Evolutionary conservation across 768 basidiomycete species (phyloP).

Genomic region (Tulasnella sp.): DNA sequence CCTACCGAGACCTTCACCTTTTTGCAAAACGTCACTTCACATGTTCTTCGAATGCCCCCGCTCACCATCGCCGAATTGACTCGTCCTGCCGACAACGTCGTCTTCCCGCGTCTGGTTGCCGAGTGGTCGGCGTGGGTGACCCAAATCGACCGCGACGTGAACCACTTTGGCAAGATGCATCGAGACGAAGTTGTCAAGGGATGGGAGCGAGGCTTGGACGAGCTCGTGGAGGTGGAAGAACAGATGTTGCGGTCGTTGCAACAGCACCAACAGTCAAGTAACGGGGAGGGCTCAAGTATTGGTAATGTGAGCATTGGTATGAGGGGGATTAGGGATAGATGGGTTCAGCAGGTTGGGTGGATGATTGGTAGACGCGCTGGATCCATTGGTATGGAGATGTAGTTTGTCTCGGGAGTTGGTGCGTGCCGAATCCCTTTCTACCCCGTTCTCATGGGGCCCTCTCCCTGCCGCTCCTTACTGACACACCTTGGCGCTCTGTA

Average conservation of each 20-base stretch:
- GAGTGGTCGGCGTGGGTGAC: conserved; percentile 81
- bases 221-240: conserved; percentile 51
- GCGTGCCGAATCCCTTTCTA: neutral
- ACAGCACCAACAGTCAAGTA: conserved; percentile 38
- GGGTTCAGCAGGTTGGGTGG: conserved; percentile 78
- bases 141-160: conserved; percentile 64
- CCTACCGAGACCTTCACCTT: conserved; percentile 72
- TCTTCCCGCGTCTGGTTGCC: conserved; percentile 61
- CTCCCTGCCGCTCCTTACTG: neutral
- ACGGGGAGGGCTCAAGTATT: conserved; percentile 18
- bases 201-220: conserved; percentile 70
- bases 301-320: conserved; percentile 34
- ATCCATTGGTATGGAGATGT: conserved; percentile 28
- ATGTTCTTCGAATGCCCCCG: conserved; percentile 63
- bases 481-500: neutral
- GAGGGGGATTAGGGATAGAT: conserved; percentile 55
- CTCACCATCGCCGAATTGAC: conserved; percentile 50
- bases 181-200: conserved; percentile 60
- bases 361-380: conserved; percentile 49
- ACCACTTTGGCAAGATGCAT: conserved; percentile 74
- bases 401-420: conserved; percentile 8
- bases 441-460: neutral
- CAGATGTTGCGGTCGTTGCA: conserved; percentile 44
- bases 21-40: conserved; percentile 63
- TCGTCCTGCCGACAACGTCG: conserved; percentile 45